phyloP scores from a whole-genome alignment of 768 basidiomycete species.

The Pleurotus pulmonarius region DNA sequence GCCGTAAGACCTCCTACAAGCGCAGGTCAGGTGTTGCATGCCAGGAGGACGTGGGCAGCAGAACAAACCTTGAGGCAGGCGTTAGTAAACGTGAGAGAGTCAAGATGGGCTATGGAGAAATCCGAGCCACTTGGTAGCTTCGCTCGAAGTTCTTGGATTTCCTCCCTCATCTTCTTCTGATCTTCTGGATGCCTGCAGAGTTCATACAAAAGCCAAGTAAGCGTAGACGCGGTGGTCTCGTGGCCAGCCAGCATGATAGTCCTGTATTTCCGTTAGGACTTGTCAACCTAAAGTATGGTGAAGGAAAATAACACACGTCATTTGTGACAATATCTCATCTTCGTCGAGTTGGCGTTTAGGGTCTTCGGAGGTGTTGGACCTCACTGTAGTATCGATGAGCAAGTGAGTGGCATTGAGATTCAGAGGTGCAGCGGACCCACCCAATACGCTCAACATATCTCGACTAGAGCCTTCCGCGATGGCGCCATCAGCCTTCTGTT shows the following conservation, averaged over 20 bases:
- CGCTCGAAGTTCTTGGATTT: conserved; percentile 26
- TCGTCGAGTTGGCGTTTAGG: conserved; percentile 11
- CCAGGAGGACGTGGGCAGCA: too few species aligned
- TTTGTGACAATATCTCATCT: conserved; percentile 25
- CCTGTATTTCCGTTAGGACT: neutral
- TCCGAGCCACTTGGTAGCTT: neutral
- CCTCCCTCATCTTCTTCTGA: conserved; percentile 43
- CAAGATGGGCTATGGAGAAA: neutral
- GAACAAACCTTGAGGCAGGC: conserved; percentile 4
- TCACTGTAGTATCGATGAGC: conserved; percentile 6
- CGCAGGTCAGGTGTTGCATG: too few species aligned
- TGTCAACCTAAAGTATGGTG: neutral
- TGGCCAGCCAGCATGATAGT: conserved; percentile 24
- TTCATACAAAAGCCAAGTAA: conserved; percentile 43
- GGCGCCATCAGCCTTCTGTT: neutral
- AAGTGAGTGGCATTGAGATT: neutral
- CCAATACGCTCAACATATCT: conserved; percentile 32
- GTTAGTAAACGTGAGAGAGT: conserved; percentile 4
- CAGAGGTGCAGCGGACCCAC: conserved; percentile 13
- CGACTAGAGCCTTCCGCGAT: conserved; percentile 10
- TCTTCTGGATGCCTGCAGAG: conserved; percentile 39
- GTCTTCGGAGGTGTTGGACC: conserved; percentile 13
- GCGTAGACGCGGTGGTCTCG: conserved; percentile 37
- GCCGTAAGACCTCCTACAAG: conserved; percentile 24
- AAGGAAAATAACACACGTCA: conserved; percentile 11